Conservation (phyloP, 192 early-diverging fungal genomes). For the Geosiphon pyriformis region DNA sequence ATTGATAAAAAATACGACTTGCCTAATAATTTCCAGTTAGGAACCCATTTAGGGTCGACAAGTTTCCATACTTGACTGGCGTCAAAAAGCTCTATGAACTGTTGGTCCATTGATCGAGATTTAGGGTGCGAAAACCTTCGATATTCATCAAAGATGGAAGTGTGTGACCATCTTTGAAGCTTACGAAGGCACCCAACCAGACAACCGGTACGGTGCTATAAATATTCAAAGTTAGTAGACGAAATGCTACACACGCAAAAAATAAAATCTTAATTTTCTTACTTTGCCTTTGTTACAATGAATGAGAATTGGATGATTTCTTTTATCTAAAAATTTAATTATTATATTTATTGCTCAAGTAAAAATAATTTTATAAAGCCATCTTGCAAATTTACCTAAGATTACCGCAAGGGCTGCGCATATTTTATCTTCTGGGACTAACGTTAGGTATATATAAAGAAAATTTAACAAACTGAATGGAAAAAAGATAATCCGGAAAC, state of each 20-base stretch:
- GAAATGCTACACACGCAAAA: not conserved
- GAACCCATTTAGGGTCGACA: slow-evolving; percentile 51
- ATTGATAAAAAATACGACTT: not conserved
- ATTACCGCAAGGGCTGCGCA: slow-evolving; percentile 50
- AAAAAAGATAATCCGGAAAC: not conserved
- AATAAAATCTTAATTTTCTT: slow-evolving; percentile 5
- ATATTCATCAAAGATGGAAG: slow-evolving; percentile 98
- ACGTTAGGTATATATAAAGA: too few relatives aligned
- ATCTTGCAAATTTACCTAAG: slow-evolving; percentile 35
- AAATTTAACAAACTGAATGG: too few relatives aligned
- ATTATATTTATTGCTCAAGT: slow-evolving; percentile 26
- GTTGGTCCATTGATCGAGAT: slow-evolving; percentile 78
- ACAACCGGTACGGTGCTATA: slow-evolving; percentile 90
- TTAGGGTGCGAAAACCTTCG: slow-evolving; percentile 84
- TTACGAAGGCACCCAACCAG: slow-evolving; percentile 93
- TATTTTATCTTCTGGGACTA: slow-evolving; percentile 60
- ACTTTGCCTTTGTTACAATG: slow-evolving; percentile 98
- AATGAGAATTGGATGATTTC: slow-evolving; percentile 83
- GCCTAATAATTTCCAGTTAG: slow-evolving; percentile 63
- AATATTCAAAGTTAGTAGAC: slow-evolving; percentile 4
- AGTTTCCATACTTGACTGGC: slow-evolving; percentile 58
- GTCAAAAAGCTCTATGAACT: slow-evolving; percentile 81
- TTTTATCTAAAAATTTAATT: slow-evolving; percentile 45
- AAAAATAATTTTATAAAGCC: too few relatives aligned
- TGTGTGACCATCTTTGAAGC: slow-evolving; percentile 88